Evolutionary conservation across 805 yeast species (phyloP), one percentile per base, ranked within the genome.

Genomic region (Metschnikowia baotianmanensis): DNA sequence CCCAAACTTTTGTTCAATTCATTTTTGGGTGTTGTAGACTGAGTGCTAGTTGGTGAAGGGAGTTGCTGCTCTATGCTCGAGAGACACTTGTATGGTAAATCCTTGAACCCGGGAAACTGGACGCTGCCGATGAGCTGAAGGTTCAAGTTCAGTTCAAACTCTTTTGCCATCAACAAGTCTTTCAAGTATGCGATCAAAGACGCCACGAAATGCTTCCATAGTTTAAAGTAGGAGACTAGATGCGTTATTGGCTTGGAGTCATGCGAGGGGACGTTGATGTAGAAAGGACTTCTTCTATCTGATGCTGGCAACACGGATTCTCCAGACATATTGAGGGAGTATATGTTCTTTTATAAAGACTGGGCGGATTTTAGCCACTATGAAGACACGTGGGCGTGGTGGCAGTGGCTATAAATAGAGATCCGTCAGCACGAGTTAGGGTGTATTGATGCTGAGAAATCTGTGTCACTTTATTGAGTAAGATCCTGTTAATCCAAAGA

Each of bases 121-220:
- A 68, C 59, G 23, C 69, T 59, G 36, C 55, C 61, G 27, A 69
- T 56, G 32, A 69, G 48, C 50, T 69, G 75, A 38, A 54, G 57
- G 36, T 62, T 62, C 39, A 69, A 51, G 48, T 67, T 58, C 51
- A 57, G 55, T 36, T 58, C 61, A 31, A 57, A 58, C 47, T 69
- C 78, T 55, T 75, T 76, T 41, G 76, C 74, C 38, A 76, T 58
- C 26, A 73, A 59, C 42, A 74, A 60, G 50, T 77, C 74, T 43
- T 60, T 65, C 32, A 65, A 56, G 46, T 69, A 69, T 36, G 59
- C 55, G 7, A 65, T 56, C 37, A 69, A 50, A 8, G 70, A 57
- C 43, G 60, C 59, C 44, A 69, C 65, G 38, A 68, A 63, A 38
- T 57, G 58, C 50, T 67, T 68, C 68, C 72, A 69, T 37, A 56